A percentile compares a stretch with the other conserved stretches of the same genome.
These are phyloP conservation scores for Dispira simplex DNA, from an alignment of 192 early-diverging fungal genomes.

Conservation along the genomic window DNA sequence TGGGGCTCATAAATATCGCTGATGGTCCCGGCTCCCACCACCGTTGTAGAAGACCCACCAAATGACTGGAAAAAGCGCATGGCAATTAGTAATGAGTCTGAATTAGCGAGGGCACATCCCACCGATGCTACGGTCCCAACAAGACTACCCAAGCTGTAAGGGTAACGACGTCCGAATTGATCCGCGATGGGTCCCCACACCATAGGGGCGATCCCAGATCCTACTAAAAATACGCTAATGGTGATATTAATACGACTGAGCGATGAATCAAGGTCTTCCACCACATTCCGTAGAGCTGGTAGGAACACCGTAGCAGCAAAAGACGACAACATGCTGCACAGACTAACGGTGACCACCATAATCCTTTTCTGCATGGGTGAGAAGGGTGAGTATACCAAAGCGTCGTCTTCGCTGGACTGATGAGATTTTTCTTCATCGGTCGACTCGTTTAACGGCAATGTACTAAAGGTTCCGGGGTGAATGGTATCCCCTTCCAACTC, in stretches of 20 bases:
- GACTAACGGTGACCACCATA: slow-evolving; percentile 23
- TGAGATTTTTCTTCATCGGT: too few species aligned
- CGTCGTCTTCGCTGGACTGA: neutral
- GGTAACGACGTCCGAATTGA: slow-evolving; percentile 26
- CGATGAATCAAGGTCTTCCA: slow-evolving; percentile 24
- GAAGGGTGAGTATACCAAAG: slow-evolving; percentile 25
- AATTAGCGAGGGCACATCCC: slow-evolving; percentile 26
- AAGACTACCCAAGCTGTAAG: slow-evolving; percentile 26
- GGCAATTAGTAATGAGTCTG: slow-evolving; percentile 18
- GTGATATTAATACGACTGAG: slow-evolving; percentile 24
- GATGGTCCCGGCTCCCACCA: slow-evolving; percentile 32
- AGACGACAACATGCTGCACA: slow-evolving; percentile 28
- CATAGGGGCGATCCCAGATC: slow-evolving; percentile 31
- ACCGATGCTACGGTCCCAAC: slow-evolving; percentile 26
- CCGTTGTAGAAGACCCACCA: slow-evolving; percentile 29
- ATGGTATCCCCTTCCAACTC: too few species aligned
- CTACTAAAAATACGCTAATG: slow-evolving; percentile 26
- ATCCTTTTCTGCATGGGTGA: slow-evolving; percentile 14
- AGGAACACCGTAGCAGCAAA: slow-evolving; percentile 32
- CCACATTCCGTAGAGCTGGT: slow-evolving; percentile 24
- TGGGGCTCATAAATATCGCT: slow-evolving; percentile 31
- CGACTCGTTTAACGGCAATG: too few species aligned
- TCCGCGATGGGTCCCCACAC: slow-evolving; percentile 36
- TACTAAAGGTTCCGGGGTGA: too few species aligned
- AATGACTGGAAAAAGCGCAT: slow-evolving; percentile 30